Evolutionary conservation across 2,329 filamentous ascomycete genomes (phyloP).

Genomic region (Penicillium brevicompactum): DNA sequence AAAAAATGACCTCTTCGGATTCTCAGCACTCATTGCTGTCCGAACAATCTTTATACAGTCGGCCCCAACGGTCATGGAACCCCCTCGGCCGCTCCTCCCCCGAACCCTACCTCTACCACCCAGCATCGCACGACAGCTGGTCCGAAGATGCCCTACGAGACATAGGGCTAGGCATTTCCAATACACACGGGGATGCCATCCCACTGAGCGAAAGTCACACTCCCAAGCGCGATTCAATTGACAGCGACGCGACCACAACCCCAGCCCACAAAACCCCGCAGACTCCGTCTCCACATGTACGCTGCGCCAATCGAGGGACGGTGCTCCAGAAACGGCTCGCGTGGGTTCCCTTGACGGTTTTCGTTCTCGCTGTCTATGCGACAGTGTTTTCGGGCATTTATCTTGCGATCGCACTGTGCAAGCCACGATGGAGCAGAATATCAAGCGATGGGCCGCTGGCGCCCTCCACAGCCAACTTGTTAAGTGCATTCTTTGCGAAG

Average conservation of each 20-base stretch:
- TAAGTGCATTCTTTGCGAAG: constrained; percentile 73
- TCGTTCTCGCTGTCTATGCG: constrained; percentile 41
- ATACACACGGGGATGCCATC: constrained; percentile 9
- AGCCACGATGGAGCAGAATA: constrained; percentile 63
- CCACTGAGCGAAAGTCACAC: background rate
- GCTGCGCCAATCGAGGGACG: constrained; percentile 32
- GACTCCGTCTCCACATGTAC: constrained; percentile 1
- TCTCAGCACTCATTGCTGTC: constrained; percentile 18
- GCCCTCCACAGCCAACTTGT: constrained; percentile 65
- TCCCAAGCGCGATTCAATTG: constrained; percentile 1
- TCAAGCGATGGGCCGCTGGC: constrained; percentile 51
- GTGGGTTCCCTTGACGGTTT: constrained; percentile 38
- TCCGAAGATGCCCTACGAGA: constrained; percentile 21
- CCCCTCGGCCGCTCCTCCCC: constrained; percentile 17
- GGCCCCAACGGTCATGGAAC: constrained; percentile 21
- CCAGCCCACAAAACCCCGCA: constrained; percentile 6
- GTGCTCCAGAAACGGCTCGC: constrained; percentile 36
- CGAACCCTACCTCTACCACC: constrained; percentile 13
- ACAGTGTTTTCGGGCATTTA: constrained; percentile 54
- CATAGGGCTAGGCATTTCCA: constrained; percentile 22
- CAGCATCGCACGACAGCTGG: constrained; percentile 14
- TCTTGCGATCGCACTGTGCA: constrained; percentile 62
- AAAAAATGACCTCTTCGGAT: constrained; percentile 16
- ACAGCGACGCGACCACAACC: background rate
- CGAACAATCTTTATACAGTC: constrained; percentile 12